Evolutionary conservation across 148 eudicot species (phyloP).

Genomic region (Salicornia ramosissima): DNA sequence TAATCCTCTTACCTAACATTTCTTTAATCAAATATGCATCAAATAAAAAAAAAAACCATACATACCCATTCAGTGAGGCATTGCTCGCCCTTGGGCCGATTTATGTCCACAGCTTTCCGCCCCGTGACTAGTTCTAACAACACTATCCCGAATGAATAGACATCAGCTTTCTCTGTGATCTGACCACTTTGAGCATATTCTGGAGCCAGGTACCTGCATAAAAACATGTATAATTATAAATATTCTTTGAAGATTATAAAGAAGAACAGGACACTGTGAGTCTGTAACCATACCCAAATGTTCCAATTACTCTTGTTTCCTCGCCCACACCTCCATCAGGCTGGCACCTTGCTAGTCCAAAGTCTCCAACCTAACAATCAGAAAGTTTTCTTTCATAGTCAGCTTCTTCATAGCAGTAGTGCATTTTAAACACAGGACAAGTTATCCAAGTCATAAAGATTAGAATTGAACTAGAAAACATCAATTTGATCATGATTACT

Average conservation of each 20-base stretch:
- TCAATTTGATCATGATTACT: neutral
- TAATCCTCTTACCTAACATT: neutral
- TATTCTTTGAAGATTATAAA: neutral
- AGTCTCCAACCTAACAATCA: constrained; percentile 72
- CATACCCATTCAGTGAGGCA: constrained; percentile 84
- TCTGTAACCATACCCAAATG: constrained; percentile 55
- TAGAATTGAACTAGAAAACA: neutral
- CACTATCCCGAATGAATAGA: constrained; percentile 81
- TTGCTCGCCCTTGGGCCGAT: constrained; percentile 81
- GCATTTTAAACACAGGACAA: neutral
- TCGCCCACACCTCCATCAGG: constrained; percentile 68
- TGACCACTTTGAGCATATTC: constrained; percentile 94
- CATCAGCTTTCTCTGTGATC: constrained; percentile 87
- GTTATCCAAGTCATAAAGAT: neutral
- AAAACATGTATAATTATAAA: neutral
- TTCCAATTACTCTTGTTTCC: constrained; percentile 80
- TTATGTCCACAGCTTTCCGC: constrained; percentile 80
- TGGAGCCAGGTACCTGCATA: constrained; percentile 75
- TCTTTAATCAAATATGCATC: neutral
- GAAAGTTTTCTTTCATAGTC: neutral
- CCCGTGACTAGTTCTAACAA: constrained; percentile 77
- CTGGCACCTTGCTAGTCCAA: constrained; percentile 93
- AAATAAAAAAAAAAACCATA: no score
- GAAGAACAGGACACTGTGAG: neutral
- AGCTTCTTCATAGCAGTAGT: neutral